Conservation (phyloP, 129 eudicot species). For the Kitagawia praeruptora region DNA sequence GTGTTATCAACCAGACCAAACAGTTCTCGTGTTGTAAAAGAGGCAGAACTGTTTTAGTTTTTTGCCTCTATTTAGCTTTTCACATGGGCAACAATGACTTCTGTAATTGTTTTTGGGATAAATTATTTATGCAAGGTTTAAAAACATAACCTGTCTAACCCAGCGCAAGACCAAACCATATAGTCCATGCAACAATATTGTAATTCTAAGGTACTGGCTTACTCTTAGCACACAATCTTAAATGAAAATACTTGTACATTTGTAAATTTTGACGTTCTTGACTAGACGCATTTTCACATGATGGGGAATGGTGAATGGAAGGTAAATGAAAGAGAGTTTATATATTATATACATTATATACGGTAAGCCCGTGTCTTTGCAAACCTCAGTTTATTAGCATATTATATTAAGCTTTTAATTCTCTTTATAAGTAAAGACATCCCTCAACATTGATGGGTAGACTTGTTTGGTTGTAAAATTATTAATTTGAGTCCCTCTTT, state of each 20-base stretch:
- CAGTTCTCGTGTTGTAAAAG: not conserved
- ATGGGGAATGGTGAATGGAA: not conserved
- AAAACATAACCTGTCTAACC: not conserved
- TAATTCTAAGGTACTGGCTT: too few species aligned
- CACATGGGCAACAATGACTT: not conserved
- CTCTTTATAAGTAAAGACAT: not conserved
- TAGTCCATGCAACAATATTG: not conserved
- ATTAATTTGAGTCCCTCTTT: not conserved
- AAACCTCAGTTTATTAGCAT: not conserved
- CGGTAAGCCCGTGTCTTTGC: too few species aligned
- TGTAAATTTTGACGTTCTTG: not conserved
- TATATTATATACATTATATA: too few species aligned
- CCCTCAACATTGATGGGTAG: not conserved
- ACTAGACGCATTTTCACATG: not conserved
- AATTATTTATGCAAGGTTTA: not conserved
- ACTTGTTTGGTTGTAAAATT: not conserved
- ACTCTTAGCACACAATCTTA: too few species aligned
- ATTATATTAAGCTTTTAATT: not conserved
- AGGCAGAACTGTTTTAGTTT: not conserved
- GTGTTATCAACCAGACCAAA: not conserved
- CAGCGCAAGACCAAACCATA: not conserved
- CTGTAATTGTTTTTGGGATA: not conserved
- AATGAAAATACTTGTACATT: not conserved
- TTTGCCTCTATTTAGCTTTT: not conserved
- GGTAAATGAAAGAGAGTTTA: too few species aligned